Evolutionary conservation across 2,329 filamentous ascomycete species (phyloP).

Genomic region (Neonectria coccinea): DNA sequence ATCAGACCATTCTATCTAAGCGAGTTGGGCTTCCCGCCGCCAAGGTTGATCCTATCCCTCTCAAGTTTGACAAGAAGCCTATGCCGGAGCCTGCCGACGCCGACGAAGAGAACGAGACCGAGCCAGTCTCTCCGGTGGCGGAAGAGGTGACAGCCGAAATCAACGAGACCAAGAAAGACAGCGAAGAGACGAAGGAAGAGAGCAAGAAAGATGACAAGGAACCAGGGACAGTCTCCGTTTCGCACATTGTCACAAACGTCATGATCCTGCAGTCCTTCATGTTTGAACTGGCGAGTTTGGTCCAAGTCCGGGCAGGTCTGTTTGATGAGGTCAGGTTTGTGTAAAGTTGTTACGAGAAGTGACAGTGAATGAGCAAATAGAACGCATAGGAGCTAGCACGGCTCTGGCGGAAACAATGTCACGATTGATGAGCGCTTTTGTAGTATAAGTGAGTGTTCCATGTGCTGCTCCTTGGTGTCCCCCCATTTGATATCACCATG

Average conservation of each 20-base stretch:
- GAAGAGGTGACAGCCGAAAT: constrained; percentile 7
- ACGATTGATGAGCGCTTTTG: constrained; percentile 43
- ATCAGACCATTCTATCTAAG: constrained; percentile 70
- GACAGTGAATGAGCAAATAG: not conserved
- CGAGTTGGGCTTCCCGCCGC: constrained; percentile 63
- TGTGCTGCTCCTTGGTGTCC: too few relatives aligned
- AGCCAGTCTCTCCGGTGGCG: not conserved
- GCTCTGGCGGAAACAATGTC: constrained; percentile 31
- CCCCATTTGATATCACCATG: too few relatives aligned
- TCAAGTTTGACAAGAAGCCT: constrained; percentile 56
- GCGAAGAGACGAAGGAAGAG: constrained; percentile 31
- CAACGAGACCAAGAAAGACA: not conserved
- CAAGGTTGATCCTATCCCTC: constrained; percentile 60
- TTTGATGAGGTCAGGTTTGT: constrained; percentile 80
- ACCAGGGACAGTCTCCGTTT: constrained; percentile 70
- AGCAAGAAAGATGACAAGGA: constrained; percentile 34
- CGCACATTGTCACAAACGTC: constrained; percentile 83
- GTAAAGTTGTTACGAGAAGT: constrained; percentile 28
- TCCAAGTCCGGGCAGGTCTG: constrained; percentile 79
- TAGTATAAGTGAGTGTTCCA: constrained; percentile 3
- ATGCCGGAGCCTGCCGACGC: constrained; percentile 41
- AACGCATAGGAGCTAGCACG: constrained; percentile 15
- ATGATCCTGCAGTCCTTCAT: constrained; percentile 84
- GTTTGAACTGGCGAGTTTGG: constrained; percentile 78
- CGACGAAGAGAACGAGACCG: constrained; percentile 24